Base-by-base conservation (phyloP, 306 rosid genomes). In the Prinsepia uniflora region DNA sequence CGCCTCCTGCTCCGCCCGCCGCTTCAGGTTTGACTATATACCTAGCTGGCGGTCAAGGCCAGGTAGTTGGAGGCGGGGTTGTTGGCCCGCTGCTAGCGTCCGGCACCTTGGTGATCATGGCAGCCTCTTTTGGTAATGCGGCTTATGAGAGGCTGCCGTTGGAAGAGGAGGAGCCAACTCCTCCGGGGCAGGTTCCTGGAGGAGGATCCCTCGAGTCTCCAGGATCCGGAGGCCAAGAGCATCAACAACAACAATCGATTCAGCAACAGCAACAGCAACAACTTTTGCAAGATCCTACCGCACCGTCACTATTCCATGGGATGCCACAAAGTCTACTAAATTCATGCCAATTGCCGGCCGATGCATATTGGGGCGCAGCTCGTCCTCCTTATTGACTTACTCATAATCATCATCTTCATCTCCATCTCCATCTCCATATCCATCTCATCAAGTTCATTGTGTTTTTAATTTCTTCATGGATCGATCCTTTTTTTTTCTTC, bases 121-220 rank as follows among this genome's bases (percentile, higher is more conserved):
- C 95, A 0, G 97, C 96, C 6, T 89, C 95, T 4, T 94, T 94
- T 58, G 99, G 96, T 34, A 94, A 94, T 84, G 97, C 99, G 2
- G 99, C 96, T 3, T 94, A 94, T 58, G 97, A 94, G 78, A 87
- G 97, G 75, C 81, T 94, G 10, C 99, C 99, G 4, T 65, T 94
- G 7, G 99, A 90, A 47, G 99, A 91, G 7, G 98, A 83, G 7
- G 84, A 90, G 8, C 84, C 73, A 3, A 3, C 65, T n/a, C 36
- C 79, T 3, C 76, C 73, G 10, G 84, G 47, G 30, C 62, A 79
- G 22, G 76, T 73, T 0, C 58, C 65, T 0, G 91, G 83, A 6
- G 85, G 90, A n/a, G 34, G 59, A 7, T 75, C 83, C 8, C 67
- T 88, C 55, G 91, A 86, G 3, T 87, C 96, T 0, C 94, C 96